Evolutionary conservation across 176 grass and related monocot genomes (phyloP).

Genomic region (Musa schizocarpa): DNA sequence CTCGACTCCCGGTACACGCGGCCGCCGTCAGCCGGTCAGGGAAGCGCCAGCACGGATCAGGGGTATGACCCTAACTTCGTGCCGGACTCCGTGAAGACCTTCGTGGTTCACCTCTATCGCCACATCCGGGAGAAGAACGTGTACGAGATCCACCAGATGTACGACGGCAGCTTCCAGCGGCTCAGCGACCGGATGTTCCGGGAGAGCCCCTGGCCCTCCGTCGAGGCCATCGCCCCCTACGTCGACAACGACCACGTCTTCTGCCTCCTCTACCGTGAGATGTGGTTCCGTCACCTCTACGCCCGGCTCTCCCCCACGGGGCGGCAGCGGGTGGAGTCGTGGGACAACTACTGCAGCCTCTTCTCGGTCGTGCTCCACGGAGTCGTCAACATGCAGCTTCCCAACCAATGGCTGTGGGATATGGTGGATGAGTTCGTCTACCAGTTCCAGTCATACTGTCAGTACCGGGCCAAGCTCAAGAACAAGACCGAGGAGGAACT

Average conservation of each 20-base stretch:
- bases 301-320: conserved; percentile 63
- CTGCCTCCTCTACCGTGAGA: conserved; percentile 91
- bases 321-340: conserved; percentile 71
- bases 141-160: conserved; percentile 99
- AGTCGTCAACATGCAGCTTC: conserved; percentile 97
- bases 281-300: conserved; percentile 96
- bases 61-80: conserved; percentile 87
- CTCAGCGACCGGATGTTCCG: conserved; percentile 92
- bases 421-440: conserved; percentile 98
- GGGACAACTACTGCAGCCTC: conserved; percentile 95
- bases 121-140: conserved; percentile 99
- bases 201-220: conserved; percentile 69
- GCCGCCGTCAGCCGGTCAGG: conserved; percentile 23
- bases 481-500: conserved; percentile 79
- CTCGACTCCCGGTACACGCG: background rate
- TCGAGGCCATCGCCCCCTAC: conserved; percentile 66
- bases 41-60: conserved; percentile 24
- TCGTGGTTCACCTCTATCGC: conserved; percentile 89
- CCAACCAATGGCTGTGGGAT: conserved; percentile 99
- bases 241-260: conserved; percentile 95
- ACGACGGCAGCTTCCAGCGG: conserved; percentile 89
- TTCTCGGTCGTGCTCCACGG: conserved; percentile 84
- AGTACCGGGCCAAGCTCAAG: conserved; percentile 87
- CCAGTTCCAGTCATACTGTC: conserved; percentile 97
- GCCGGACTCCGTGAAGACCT: conserved; percentile 92